Conservation (phyloP, 2,329 filamentous ascomycete species). For the Rutstroemia sydowiana region DNA sequence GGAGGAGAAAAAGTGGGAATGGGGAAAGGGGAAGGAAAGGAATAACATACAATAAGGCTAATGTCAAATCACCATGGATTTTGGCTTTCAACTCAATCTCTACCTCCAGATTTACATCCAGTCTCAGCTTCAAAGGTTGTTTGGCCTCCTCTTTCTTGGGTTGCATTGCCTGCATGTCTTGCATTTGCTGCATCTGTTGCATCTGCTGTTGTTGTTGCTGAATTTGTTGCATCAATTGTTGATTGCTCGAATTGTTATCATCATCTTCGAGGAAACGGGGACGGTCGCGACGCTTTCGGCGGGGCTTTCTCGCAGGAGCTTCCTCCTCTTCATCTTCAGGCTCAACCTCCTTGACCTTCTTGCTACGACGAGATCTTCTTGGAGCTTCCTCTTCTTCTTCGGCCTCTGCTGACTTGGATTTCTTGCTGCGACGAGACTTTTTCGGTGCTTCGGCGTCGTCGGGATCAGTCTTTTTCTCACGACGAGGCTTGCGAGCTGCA, state of each 20-base stretch:
- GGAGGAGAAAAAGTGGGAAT: too few species aligned
- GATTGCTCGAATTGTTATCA: background rate
- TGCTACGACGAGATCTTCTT: too few species aligned
- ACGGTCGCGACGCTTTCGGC: slow-evolving; percentile 9
- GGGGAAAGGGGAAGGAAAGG: background rate
- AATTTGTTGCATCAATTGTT: slow-evolving; percentile 9
- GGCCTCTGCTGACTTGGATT: too few species aligned
- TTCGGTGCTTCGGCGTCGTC: too few species aligned
- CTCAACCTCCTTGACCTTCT: slow-evolving; percentile 5
- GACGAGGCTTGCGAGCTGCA: too few species aligned
- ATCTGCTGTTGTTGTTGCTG: too few species aligned
- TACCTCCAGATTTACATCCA: slow-evolving; percentile 71
- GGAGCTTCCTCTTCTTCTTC: too few species aligned
- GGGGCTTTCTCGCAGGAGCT: slow-evolving; percentile 3
- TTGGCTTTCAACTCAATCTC: slow-evolving; percentile 75
- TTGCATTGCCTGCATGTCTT: slow-evolving; percentile 2
- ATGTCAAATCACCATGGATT: slow-evolving; percentile 76
- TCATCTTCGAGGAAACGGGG: slow-evolving; percentile 10
- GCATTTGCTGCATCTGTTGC: background rate
- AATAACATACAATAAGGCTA: slow-evolving; percentile 30
- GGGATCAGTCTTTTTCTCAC: too few species aligned
- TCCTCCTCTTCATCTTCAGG: slow-evolving; percentile 2
- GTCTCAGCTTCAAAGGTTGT: slow-evolving; percentile 61
- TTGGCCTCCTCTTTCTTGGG: slow-evolving; percentile 15
- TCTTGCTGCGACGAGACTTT: too few species aligned